phyloP scores from a whole-genome alignment of 2,329 filamentous ascomycete species.

The Nectriaceae sp. region DNA sequence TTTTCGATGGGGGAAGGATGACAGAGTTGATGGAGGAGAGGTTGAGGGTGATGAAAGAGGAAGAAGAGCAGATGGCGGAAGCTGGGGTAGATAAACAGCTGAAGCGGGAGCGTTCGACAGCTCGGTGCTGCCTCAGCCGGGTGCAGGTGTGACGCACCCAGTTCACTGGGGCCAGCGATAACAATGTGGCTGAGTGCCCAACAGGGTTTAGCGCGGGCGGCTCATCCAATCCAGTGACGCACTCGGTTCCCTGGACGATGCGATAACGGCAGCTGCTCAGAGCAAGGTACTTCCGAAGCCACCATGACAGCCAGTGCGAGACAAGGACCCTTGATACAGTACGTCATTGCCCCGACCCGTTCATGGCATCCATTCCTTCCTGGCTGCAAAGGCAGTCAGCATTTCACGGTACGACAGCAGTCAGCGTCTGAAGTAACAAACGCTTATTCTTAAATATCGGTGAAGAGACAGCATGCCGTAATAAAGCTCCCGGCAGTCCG shows the following conservation, averaged over 20 bases:
- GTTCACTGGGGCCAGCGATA: constrained; percentile 32
- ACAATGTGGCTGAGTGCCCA: constrained; percentile 30
- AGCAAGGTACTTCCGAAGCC: constrained; percentile 24
- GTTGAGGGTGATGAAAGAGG: constrained; percentile 28
- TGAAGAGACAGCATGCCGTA: no score
- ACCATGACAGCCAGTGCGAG: constrained; percentile 27
- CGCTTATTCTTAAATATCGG: no score
- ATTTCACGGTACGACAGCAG: no score
- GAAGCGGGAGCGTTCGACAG: constrained; percentile 27
- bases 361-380: no score
- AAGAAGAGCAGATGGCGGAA: constrained; percentile 29
- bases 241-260: constrained; percentile 34
- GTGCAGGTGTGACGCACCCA: constrained; percentile 38
- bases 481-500: no score
- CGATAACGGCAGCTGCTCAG: constrained; percentile 32
- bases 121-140: constrained; percentile 37
- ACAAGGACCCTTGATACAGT: constrained; percentile 7
- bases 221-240: constrained; percentile 26
- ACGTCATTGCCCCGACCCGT: constrained; percentile 9
- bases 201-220: constrained; percentile 18
- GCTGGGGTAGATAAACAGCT: constrained; percentile 34
- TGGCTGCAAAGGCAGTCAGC: no score
- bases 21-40: constrained; percentile 25
- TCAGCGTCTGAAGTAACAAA: no score
- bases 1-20: constrained; percentile 18